A percentile compares a stretch with the other conserved stretches of the same genome.
phyloP scores from a whole-genome alignment of 2,329 filamentous ascomycete species.

The Alternaria panax region DNA sequence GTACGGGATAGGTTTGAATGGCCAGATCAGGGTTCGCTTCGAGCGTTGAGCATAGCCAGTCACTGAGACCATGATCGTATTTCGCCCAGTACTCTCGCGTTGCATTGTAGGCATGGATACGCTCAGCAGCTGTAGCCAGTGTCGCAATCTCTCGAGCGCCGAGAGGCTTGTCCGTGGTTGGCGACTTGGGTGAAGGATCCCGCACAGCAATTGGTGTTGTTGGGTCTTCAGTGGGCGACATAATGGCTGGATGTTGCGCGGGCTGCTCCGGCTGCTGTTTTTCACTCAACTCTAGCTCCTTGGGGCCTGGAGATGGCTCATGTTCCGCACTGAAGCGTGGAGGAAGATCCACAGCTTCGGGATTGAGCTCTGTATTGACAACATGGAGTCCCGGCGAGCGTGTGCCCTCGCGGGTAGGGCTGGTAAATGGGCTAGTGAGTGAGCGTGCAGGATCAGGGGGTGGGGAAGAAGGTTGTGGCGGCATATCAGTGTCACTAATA shows the following conservation, averaged over 20 bases:
- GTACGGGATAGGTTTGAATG: slow-evolving; percentile 29
- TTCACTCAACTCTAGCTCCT: slow-evolving; percentile 13
- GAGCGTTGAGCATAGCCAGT: slow-evolving; percentile 63
- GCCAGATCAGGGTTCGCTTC: slow-evolving; percentile 62
- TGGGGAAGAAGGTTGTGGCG: slow-evolving; percentile 22
- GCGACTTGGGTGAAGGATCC: slow-evolving; percentile 30
- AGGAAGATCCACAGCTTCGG: slow-evolving; percentile 49
- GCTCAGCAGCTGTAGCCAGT: slow-evolving; percentile 69
- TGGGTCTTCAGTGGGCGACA: slow-evolving; percentile 16
- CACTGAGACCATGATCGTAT: slow-evolving; percentile 76
- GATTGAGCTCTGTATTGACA: slow-evolving; percentile 51
- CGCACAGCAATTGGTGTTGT: slow-evolving; percentile 21
- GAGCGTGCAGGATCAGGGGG: slow-evolving; percentile 23
- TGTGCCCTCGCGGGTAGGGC: slow-evolving; percentile 30
- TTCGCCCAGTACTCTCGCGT: slow-evolving; percentile 73
- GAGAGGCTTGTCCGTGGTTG: slow-evolving; percentile 52
- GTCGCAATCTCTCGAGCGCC: slow-evolving; percentile 79
- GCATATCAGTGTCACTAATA: slow-evolving; percentile 26
- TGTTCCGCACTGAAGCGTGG: slow-evolving; percentile 40
- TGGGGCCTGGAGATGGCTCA: slow-evolving; percentile 20
- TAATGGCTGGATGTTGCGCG: slow-evolving; percentile 1
- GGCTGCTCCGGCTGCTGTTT: slow-evolving; percentile 14
- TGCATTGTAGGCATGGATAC: slow-evolving; percentile 76
- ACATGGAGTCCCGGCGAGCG: slow-evolving; percentile 51
- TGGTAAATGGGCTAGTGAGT: slow-evolving; percentile 27